phyloP scores from a whole-genome alignment of 106 monocot genomes.

The Ottelia alismoides region DNA sequence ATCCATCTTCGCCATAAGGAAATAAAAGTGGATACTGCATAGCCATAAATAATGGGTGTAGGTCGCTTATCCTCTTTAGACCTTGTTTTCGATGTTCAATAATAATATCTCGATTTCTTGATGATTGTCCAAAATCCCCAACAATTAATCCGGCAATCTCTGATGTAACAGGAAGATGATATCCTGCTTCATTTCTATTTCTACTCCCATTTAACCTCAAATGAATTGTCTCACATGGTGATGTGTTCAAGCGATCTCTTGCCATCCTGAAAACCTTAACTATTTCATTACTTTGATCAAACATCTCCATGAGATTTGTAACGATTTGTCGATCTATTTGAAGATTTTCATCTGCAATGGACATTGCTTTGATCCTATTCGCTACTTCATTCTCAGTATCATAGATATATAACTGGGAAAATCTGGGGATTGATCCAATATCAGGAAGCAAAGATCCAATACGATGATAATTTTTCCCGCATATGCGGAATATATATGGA shows the following conservation, averaged over 20 bases:
- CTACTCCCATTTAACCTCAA: not conserved
- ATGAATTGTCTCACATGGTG: not conserved
- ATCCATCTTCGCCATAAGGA: slow-evolving; percentile 19
- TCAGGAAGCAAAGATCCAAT: slow-evolving; percentile 4
- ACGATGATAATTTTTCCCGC: slow-evolving; percentile 5
- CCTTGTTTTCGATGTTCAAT: not conserved
- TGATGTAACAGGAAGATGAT: slow-evolving; percentile 1
- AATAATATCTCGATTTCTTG: slow-evolving; percentile 9
- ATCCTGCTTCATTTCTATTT: not conserved
- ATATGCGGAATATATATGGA: slow-evolving; percentile 8
- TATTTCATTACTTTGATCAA: slow-evolving; percentile 5
- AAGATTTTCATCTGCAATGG: no score
- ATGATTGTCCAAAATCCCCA: not conserved
- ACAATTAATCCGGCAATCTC: slow-evolving; percentile 10
- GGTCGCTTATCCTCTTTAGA: slow-evolving; percentile 4
- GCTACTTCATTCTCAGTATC: slow-evolving; percentile 14
- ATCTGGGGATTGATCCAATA: not conserved
- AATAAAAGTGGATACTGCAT: slow-evolving; percentile 23
- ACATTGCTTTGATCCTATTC: slow-evolving; percentile 1
- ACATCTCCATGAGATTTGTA: not conserved
- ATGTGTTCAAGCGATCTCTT: not conserved
- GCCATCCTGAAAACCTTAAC: slow-evolving; percentile 4
- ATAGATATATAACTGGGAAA: slow-evolving; percentile 19
- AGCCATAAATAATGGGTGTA: slow-evolving; percentile 11
- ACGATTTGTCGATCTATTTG: not conserved